phyloP scores from a whole-genome alignment of 192 early-diverging fungal species.

The Pilaira anomala region DNA sequence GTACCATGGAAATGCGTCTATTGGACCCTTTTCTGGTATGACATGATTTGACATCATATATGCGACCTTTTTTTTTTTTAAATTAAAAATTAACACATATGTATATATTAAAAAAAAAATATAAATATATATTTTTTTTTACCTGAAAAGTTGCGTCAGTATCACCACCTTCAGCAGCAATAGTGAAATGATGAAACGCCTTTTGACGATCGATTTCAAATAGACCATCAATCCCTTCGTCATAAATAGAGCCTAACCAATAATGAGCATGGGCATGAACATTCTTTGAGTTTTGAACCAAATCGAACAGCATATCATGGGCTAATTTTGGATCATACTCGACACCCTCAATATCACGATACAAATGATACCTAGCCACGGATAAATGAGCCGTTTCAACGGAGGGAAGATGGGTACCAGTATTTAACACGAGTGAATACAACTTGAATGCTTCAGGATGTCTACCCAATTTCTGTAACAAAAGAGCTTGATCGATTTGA shows the following conservation, averaged over 20 bases:
- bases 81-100: neutral
- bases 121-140: neutral
- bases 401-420: neutral
- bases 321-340: slow-evolving; percentile 20
- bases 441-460: slow-evolving; percentile 28
- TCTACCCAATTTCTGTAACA: slow-evolving; percentile 30
- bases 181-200: slow-evolving; percentile 32
- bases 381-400: slow-evolving; percentile 21
- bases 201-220: slow-evolving; percentile 22
- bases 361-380: slow-evolving; percentile 31
- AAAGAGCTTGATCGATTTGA: slow-evolving; percentile 24
- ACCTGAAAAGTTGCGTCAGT: slow-evolving; percentile 32
- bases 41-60: slow-evolving; percentile 40
- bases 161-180: slow-evolving; percentile 29
- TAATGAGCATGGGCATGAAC: slow-evolving; percentile 27
- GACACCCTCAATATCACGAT: slow-evolving; percentile 19
- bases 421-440: slow-evolving; percentile 13
- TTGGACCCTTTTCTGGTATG: slow-evolving; percentile 19
- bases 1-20: slow-evolving; percentile 42
- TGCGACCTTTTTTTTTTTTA: slow-evolving; percentile 23
- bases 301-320: slow-evolving; percentile 4
- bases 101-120: neutral
- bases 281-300: slow-evolving; percentile 12
- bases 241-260: slow-evolving; percentile 36
- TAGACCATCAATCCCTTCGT: slow-evolving; percentile 31